Evolutionary conservation across 257 asterid species (phyloP).

Genomic region (Fraxinus cuspidata): DNA sequence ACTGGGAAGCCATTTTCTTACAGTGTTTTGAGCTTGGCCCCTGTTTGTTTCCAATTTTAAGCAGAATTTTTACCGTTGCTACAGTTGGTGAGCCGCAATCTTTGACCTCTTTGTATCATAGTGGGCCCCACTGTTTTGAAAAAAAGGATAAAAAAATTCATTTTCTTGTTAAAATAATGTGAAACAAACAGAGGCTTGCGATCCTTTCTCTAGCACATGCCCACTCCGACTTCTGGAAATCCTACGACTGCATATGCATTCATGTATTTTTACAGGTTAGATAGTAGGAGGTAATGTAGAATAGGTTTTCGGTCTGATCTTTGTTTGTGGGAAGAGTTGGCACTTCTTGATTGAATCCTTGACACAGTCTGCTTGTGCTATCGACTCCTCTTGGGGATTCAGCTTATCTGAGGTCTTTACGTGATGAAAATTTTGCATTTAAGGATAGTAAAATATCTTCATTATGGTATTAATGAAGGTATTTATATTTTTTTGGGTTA

Average conservation of each 20-base stretch:
- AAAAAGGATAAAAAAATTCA: too few relatives aligned
- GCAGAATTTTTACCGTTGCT: too few relatives aligned
- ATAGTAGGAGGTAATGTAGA: constrained; percentile 23
- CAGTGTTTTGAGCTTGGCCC: too few relatives aligned
- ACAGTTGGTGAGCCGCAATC: too few relatives aligned
- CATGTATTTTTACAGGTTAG: constrained; percentile 19
- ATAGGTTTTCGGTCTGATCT: neutral
- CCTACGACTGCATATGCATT: constrained; percentile 22
- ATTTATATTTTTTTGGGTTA: constrained; percentile 2
- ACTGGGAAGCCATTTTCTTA: constrained; percentile 14
- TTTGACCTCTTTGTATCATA: too few relatives aligned
- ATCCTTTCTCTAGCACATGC: constrained; percentile 6
- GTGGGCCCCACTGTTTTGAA: too few relatives aligned
- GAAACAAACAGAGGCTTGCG: too few relatives aligned
- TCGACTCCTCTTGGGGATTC: neutral
- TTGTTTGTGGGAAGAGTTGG: neutral
- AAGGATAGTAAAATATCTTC: neutral
- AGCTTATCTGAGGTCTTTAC: neutral
- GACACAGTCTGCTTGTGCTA: neutral
- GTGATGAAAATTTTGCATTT: neutral
- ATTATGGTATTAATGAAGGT: neutral
- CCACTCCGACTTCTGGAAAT: constrained; percentile 12
- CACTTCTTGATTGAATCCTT: neutral
- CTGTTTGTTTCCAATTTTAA: too few relatives aligned
- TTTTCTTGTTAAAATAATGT: too few relatives aligned